phyloP scores from a whole-genome alignment of 352 stramenopile genomes.

The Pythium brachiatum region DNA sequence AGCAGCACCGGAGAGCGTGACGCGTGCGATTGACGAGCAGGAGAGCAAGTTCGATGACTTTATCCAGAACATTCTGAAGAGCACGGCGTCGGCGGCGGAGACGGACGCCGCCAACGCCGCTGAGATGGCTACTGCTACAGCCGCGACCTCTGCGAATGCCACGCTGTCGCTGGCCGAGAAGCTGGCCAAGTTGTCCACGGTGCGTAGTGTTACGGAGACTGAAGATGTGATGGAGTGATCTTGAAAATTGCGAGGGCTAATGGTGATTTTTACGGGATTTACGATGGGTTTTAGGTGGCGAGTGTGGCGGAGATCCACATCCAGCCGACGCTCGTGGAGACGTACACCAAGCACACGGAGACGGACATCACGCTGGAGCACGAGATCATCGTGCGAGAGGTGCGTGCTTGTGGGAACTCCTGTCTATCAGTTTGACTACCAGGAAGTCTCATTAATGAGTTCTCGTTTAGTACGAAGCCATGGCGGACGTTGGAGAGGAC shows the following conservation, averaged over 20 bases:
- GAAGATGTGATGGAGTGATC: neutral
- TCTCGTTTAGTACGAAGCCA: constrained; percentile 16
- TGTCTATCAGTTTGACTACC: neutral
- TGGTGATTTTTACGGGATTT: neutral
- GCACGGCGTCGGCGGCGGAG: constrained; percentile 18
- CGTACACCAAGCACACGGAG: constrained; percentile 83
- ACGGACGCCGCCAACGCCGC: neutral
- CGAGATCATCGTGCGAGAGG: constrained; percentile 61
- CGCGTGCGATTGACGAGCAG: constrained; percentile 59
- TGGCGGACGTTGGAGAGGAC: constrained; percentile 14
- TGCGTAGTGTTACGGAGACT: constrained; percentile 15
- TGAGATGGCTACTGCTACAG: neutral
- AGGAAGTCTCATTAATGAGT: neutral
- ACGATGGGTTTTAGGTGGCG: constrained; percentile 28
- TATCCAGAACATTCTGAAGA: constrained; percentile 85
- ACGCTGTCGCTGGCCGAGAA: constrained; percentile 74
- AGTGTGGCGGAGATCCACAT: constrained; percentile 82
- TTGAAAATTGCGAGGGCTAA: neutral
- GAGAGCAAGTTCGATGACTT: constrained; percentile 70
- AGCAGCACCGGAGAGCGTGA: constrained; percentile 40
- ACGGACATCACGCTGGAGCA: constrained; percentile 82
- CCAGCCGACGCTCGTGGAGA: constrained; percentile 76
- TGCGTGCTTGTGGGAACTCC: neutral
- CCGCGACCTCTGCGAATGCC: constrained; percentile 8
- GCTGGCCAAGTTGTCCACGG: constrained; percentile 68